Conservation (phyloP, 2,329 filamentous ascomycete genomes). For the Nemania sp. region DNA sequence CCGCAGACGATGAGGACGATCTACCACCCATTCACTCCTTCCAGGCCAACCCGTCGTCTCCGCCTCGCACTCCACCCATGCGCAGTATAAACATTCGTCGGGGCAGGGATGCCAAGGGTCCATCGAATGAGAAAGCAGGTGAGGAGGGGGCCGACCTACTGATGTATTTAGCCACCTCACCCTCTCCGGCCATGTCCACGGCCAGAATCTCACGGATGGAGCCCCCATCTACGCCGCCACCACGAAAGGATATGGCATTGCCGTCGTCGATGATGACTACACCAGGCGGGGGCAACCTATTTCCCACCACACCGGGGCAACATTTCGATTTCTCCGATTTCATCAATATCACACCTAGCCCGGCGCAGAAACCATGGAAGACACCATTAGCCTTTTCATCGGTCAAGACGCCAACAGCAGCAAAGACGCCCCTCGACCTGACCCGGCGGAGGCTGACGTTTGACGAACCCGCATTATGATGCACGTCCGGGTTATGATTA, state of each 20-base stretch:
- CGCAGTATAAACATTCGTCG: slow-evolving; percentile 61
- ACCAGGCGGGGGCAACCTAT: slow-evolving; percentile 76
- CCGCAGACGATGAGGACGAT: slow-evolving; percentile 85
- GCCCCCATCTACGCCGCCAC: slow-evolving; percentile 81
- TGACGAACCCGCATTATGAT: slow-evolving; percentile 67
- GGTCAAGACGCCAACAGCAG: slow-evolving; percentile 50
- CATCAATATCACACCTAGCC: slow-evolving; percentile 96
- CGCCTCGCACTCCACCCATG: slow-evolving; percentile 84
- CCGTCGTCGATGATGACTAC: slow-evolving; percentile 93
- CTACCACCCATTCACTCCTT: slow-evolving; percentile 83
- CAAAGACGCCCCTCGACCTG: slow-evolving; percentile 71
- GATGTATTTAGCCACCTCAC: slow-evolving; percentile 89
- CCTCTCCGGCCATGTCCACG: slow-evolving; percentile 78
- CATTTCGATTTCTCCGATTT: slow-evolving; percentile 95
- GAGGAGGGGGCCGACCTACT: slow-evolving; percentile 86
- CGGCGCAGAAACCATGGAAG: slow-evolving; percentile 89
- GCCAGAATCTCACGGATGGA: slow-evolving; percentile 67
- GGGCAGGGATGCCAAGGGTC: slow-evolving; percentile 60
- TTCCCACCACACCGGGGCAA: slow-evolving; percentile 83
- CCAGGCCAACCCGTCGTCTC: slow-evolving; percentile 77
- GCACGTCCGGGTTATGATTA: slow-evolving; percentile 23
- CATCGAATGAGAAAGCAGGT: slow-evolving; percentile 63
- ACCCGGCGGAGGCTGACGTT: slow-evolving; percentile 85
- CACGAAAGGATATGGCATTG: slow-evolving; percentile 75
- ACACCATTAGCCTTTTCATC: slow-evolving; percentile 73